These are phyloP conservation scores for Hyaloperonospora brassicae DNA, from an alignment of 352 stramenopile genomes.

Conservation along the genomic window DNA sequence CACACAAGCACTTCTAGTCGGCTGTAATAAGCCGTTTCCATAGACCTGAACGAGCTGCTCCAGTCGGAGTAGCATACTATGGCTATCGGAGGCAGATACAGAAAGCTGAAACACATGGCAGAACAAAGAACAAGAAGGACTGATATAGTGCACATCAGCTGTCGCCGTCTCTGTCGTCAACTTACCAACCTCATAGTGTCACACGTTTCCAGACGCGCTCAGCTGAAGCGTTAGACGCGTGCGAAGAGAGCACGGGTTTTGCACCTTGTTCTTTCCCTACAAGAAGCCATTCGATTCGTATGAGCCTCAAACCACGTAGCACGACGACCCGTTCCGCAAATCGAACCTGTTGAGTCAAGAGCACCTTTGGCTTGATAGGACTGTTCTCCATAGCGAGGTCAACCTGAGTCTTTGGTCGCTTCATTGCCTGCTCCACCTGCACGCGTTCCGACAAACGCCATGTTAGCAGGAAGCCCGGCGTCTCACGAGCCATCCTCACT, in stretches of 20 bases:
- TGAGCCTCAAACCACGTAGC: background rate
- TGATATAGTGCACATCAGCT: too few species aligned
- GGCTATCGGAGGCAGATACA: too few species aligned
- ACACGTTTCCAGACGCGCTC: conserved; percentile 33
- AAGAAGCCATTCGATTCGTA: conserved; percentile 3
- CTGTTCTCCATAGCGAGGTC: conserved; percentile 71
- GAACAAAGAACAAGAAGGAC: too few species aligned
- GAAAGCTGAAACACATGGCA: too few species aligned
- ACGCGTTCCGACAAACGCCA: conserved; percentile 1
- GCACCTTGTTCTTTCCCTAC: conserved; percentile 18
- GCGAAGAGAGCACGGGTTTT: conserved; percentile 31
- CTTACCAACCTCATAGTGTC: conserved; percentile 1
- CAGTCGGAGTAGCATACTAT: too few species aligned
- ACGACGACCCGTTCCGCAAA: background rate
- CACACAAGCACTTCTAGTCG: too few species aligned
- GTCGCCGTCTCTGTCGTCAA: too few species aligned
- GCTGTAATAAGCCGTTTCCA: too few species aligned
- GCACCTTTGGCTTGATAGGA: conserved; percentile 38
- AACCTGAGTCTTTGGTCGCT: conserved; percentile 61
- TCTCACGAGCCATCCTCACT: background rate
- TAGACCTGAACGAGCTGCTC: too few species aligned
- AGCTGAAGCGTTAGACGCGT: conserved; percentile 40
- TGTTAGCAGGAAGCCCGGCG: background rate
- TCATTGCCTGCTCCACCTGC: conserved; percentile 66
- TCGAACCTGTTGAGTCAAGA: conserved; percentile 37